phyloP scores from a whole-genome alignment of 2,329 filamentous ascomycete species.

The Cercospora zeina region DNA sequence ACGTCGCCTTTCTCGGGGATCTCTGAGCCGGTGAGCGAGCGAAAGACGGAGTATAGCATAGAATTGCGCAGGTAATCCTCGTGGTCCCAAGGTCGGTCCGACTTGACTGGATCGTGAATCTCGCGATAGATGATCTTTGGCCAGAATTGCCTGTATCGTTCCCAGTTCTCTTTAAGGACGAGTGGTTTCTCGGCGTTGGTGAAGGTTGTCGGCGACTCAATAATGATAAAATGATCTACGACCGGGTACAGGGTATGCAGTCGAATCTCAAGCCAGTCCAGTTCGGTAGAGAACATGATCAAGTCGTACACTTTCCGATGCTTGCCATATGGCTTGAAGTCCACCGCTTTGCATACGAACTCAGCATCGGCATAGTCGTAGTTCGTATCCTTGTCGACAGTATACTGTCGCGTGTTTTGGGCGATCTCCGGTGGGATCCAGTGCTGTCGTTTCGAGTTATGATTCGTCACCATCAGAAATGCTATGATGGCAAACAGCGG shows the following conservation, averaged over 20 bases:
- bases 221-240: slow-evolving; percentile 66
- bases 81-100: slow-evolving; percentile 51
- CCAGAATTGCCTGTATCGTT: slow-evolving; percentile 54
- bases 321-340: slow-evolving; percentile 5
- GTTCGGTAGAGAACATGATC: slow-evolving; percentile 62
- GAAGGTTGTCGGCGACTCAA: slow-evolving; percentile 61
- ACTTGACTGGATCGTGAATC: slow-evolving; percentile 47
- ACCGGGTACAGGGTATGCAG: slow-evolving; percentile 58
- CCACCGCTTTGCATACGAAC: slow-evolving; percentile 16
- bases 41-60: slow-evolving; percentile 59
- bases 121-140: slow-evolving; percentile 63
- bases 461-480: slow-evolving; percentile 1
- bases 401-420: slow-evolving; percentile 9
- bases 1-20: slow-evolving; percentile 54
- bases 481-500: not conserved
- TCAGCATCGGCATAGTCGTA: slow-evolving; percentile 12
- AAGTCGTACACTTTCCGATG: slow-evolving; percentile 60
- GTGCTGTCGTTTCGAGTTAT: slow-evolving; percentile 10
- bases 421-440: slow-evolving; percentile 9
- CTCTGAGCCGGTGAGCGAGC: slow-evolving; percentile 46
- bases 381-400: not conserved
- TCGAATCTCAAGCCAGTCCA: slow-evolving; percentile 66
- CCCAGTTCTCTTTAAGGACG: slow-evolving; percentile 55
- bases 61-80: slow-evolving; percentile 58
- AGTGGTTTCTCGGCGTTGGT: slow-evolving; percentile 59